Conservation (phyloP, 495 filamentous ascomycete species). For the Cercophora newfieldiana region DNA sequence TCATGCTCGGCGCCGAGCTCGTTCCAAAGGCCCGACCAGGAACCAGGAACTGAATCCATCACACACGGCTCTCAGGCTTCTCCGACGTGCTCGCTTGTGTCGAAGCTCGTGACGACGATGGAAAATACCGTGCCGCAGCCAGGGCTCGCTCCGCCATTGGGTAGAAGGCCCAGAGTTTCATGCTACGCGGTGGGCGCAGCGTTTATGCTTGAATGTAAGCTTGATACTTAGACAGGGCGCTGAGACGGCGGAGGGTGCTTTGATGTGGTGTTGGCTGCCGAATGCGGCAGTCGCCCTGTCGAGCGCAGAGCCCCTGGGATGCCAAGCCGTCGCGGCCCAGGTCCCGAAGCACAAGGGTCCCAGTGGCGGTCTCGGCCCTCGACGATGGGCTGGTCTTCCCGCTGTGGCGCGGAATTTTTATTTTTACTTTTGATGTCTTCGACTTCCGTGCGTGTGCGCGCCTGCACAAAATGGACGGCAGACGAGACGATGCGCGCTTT, state of each 20-base stretch:
- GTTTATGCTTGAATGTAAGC: background rate
- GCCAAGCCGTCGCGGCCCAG: conserved; percentile 3
- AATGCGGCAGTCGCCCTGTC: background rate
- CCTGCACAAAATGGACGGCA: background rate
- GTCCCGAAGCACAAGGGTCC: background rate
- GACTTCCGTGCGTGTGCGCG: background rate
- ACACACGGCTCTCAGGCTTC: background rate
- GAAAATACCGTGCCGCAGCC: background rate
- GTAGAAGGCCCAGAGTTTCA: conserved; percentile 2
- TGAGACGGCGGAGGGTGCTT: conserved; percentile 4
- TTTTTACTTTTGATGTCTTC: background rate
- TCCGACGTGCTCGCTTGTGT: background rate
- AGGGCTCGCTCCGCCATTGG: background rate
- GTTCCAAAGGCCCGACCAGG: background rate
- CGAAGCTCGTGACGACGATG: conserved; percentile 2
- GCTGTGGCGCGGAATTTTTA: background rate
- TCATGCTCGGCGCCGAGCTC: background rate
- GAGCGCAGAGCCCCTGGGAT: conserved; percentile 2
- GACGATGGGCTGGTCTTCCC: background rate
- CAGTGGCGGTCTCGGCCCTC: conserved; percentile 1
- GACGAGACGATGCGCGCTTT: background rate
- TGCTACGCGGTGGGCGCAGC: conserved; percentile 1
- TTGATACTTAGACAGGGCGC: conserved; percentile 3
- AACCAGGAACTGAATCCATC: background rate
- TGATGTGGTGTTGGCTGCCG: conserved; percentile 6